Percentiles rank a stretch among this genome's conserved stretches.
Evolutionary conservation across 139 green algal species (phyloP).

Genomic region (Raphidocelis subcapitata): DNA sequence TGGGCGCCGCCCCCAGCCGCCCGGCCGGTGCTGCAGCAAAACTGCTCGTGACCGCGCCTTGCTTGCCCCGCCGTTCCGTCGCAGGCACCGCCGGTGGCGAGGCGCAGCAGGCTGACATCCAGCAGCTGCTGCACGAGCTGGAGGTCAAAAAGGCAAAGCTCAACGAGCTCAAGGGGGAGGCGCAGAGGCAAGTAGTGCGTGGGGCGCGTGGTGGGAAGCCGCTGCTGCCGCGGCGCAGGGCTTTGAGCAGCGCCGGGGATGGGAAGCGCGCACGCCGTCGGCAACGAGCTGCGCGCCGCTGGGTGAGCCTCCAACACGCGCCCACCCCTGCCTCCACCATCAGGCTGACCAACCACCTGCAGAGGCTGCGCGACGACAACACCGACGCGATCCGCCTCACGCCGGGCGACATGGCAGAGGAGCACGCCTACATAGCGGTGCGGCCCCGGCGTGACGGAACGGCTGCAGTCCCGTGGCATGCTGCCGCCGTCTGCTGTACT

Average conservation of each 20-base stretch:
- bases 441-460: slow-evolving; percentile 14
- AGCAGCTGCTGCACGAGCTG: slow-evolving; percentile 66
- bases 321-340: too few relatives aligned
- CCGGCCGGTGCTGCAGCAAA: neutral
- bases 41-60: neutral
- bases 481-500: too few relatives aligned
- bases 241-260: too few relatives aligned
- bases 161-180: slow-evolving; percentile 66
- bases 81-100: slow-evolving; percentile 72
- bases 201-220: too few relatives aligned
- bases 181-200: slow-evolving; percentile 11
- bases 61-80: neutral
- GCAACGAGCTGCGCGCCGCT: slow-evolving; percentile 38
- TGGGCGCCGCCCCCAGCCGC: neutral
- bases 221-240: too few relatives aligned
- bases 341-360: too few relatives aligned
- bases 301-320: slow-evolving; percentile 42
- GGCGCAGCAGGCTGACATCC: slow-evolving; percentile 79
- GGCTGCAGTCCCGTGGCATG: too few relatives aligned
- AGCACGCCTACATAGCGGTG: slow-evolving; percentile 56
- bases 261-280: slow-evolving; percentile 10
- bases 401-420: slow-evolving; percentile 37
- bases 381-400: slow-evolving; percentile 43
- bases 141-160: slow-evolving; percentile 80
- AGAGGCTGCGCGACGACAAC: slow-evolving; percentile 49